Conservation (phyloP, 2,329 filamentous ascomycete genomes). For the Botryotinia convoluta region DNA sequence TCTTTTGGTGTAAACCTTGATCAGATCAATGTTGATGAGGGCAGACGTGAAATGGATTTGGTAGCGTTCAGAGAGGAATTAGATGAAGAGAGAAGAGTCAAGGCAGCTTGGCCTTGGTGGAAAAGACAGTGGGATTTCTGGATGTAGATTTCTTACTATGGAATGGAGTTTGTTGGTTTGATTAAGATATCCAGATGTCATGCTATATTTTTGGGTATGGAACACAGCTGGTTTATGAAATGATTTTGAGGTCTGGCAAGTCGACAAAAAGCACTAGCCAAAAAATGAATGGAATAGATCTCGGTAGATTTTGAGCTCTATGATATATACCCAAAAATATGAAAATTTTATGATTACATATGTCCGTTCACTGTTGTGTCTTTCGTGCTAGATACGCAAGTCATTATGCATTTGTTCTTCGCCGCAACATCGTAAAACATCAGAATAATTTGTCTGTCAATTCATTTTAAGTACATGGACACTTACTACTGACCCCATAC, state of each 20-base stretch:
- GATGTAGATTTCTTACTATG: slow-evolving; percentile 10
- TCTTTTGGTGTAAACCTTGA: slow-evolving; percentile 32
- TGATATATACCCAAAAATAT: neutral
- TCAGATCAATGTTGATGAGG: slow-evolving; percentile 36
- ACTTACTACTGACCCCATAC: neutral
- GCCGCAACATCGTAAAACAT: neutral
- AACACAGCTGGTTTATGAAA: neutral
- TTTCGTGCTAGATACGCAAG: neutral
- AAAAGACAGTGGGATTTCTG: slow-evolving; percentile 34
- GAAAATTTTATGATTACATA: neutral
- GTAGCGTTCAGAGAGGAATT: slow-evolving; percentile 35
- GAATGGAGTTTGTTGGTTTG: neutral
- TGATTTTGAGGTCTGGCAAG: neutral
- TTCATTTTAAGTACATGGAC: neutral
- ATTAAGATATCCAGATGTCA: neutral
- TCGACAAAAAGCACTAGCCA: neutral
- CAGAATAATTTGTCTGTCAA: neutral
- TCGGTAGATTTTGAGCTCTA: neutral
- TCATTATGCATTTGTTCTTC: neutral
- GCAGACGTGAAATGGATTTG: slow-evolving; percentile 36
- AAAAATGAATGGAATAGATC: neutral
- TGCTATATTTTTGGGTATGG: neutral
- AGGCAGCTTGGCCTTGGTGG: slow-evolving; percentile 33
- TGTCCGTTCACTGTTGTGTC: neutral
- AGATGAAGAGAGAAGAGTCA: slow-evolving; percentile 34